Evolutionary conservation across 768 basidiomycete genomes (phyloP).

Genomic region (Tulasnella calospora): DNA sequence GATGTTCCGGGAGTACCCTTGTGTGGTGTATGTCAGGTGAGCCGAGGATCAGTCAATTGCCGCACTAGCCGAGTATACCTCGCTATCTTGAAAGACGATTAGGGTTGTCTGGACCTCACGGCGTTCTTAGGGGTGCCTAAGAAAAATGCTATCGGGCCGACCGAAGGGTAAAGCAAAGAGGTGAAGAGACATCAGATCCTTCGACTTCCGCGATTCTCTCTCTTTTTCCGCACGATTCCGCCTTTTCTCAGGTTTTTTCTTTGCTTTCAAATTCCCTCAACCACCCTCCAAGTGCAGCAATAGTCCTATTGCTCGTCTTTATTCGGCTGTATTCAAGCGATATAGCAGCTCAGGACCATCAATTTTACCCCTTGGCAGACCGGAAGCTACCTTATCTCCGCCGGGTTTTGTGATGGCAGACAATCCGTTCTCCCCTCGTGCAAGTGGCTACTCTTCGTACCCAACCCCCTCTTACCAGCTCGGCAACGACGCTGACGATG

Average conservation of each 20-base stretch:
- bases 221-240: not conserved
- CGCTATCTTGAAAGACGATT: not conserved
- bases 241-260: slow-evolving; percentile 2
- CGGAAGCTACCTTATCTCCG: not conserved
- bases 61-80: not conserved
- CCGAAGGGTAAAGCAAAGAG: not conserved
- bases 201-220: slow-evolving; percentile 2
- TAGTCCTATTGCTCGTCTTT: not conserved
- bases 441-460: not conserved
- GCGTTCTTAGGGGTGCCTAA: not conserved
- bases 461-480: not conserved
- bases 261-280: not conserved
- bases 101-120: not conserved
- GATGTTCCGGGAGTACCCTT: not conserved
- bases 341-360: not conserved
- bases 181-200: not conserved
- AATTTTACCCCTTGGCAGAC: not conserved
- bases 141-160: not conserved
- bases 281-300: not conserved
- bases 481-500: not conserved
- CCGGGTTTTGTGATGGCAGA: not conserved
- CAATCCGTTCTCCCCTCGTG: not conserved
- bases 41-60: not conserved
- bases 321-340: not conserved
- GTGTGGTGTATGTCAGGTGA: not conserved